Base-by-base conservation (phyloP, 1,284 basidiomycete species). In the Rhodotorula glutinis region DNA sequence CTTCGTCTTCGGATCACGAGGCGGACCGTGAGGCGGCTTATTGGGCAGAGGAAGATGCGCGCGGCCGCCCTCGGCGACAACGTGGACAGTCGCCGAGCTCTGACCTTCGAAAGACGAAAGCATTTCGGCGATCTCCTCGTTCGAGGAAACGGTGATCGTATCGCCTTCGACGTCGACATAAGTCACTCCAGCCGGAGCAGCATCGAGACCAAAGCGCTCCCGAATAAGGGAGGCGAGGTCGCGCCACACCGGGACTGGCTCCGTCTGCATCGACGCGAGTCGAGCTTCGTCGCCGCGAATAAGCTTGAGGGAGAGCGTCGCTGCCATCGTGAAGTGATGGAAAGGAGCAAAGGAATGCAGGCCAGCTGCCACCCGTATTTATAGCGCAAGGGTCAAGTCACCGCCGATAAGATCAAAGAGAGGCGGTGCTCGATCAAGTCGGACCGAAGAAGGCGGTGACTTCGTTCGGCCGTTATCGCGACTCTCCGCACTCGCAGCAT, bases 121-220 rank as follows among this genome's bases (percentile, higher is more conserved):
- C 10, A 66, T 19, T 43, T 61, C 59, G 14, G 14, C 38, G 25
- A 66, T 27, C 55, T 66, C 64, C 9, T 23, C 60, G 33, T 62
- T 44, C 10, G 49, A 46, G 8, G 59, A 61, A 23, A 66, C 30
- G 21, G 59, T 61, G 55, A 61, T 57, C 27, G 57, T 41, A 59
- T 62, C 64, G 25, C 43, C 64, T 3, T 66, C 64, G 13, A 53
- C 55, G 44, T 61, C 64, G 33, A 38, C 19, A 43, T 61, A 66
- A 13, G 43, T 30, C 55, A 66, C 43, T 0, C 41, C 49, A 17
- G 29, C 3, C 1, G 59, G 53, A 4, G 30, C 4, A 21, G 8
- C 14, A 13, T 21, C 3, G 43, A 61, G 54, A 8, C 33, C n/a
- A 51, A 66, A 66, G 40, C 59, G 64, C 43, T 46, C n/a, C 38